These are phyloP conservation scores for Aureococcus anophagefferens DNA, from an alignment of 108 stramenopile genomes.

Conservation along the genomic window DNA sequence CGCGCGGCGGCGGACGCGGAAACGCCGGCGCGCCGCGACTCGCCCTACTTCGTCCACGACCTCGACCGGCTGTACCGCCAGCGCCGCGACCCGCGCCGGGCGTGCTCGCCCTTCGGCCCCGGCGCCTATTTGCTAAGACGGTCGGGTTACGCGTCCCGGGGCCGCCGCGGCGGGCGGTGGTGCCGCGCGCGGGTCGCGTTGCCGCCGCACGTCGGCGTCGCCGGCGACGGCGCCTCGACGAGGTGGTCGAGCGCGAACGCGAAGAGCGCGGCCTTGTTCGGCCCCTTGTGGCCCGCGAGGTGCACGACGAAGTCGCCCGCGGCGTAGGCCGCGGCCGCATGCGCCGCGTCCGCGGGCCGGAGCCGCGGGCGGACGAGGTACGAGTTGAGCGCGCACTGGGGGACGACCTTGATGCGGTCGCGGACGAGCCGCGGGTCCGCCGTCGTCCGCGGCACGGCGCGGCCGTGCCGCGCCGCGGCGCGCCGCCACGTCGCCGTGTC, in stretches of 20 bases:
- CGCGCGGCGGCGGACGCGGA: too few species aligned
- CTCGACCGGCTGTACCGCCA: background rate
- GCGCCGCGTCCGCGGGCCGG: background rate
- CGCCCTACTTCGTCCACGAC: background rate
- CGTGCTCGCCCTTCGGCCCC: background rate
- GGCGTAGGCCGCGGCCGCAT: slow-evolving; percentile 6
- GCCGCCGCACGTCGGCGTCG: background rate
- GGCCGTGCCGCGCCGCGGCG: too few species aligned
- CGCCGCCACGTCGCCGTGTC: slow-evolving; percentile 23
- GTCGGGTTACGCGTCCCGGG: too few species aligned
- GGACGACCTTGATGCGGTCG: slow-evolving; percentile 15
- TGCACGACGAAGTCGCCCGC: slow-evolving; percentile 35
- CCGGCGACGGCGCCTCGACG: background rate
- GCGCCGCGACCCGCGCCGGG: background rate
- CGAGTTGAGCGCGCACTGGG: slow-evolving; percentile 39
- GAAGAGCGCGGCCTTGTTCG: background rate
- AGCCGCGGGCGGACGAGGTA: slow-evolving; percentile 31
- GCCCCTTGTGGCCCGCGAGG: slow-evolving; percentile 31
- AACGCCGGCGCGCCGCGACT: too few species aligned
- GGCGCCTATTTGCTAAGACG: background rate
- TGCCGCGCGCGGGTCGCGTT: too few species aligned
- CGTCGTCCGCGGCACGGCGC: too few species aligned
- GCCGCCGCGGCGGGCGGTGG: too few species aligned
- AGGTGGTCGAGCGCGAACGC: background rate
- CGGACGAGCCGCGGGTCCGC: slow-evolving; percentile 10